phyloP scores from a whole-genome alignment of 257 asterid genomes.

The Plantago major region DNA sequence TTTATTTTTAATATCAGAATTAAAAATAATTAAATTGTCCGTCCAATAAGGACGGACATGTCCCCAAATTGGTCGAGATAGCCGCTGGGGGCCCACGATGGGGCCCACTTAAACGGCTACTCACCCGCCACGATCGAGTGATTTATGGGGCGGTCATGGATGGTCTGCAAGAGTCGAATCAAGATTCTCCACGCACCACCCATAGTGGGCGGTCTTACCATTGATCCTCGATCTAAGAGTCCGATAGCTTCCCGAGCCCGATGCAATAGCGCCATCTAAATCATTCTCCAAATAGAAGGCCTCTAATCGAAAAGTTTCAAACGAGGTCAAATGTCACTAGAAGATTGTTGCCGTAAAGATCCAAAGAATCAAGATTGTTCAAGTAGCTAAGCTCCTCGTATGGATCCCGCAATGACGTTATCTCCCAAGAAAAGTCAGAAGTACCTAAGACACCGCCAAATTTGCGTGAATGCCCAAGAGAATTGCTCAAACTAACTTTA shows the following conservation, averaged over 20 bases:
- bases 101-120: too few species aligned
- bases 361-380: slow-evolving; percentile 22
- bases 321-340: slow-evolving; percentile 29
- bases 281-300: slow-evolving; percentile 31
- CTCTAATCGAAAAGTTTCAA: slow-evolving; percentile 31
- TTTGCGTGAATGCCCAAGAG: slow-evolving; percentile 32
- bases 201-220: too few species aligned
- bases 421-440: slow-evolving; percentile 20
- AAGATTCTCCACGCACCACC: too few species aligned
- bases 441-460: slow-evolving; percentile 22
- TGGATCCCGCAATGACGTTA: slow-evolving; percentile 28
- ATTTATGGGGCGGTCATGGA: too few species aligned
- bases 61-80: too few species aligned
- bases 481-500: too few species aligned
- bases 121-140: too few species aligned
- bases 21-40: too few species aligned
- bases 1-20: too few species aligned
- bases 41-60: too few species aligned
- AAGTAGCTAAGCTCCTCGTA: slow-evolving; percentile 33
- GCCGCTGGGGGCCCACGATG: too few species aligned
- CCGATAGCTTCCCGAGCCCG: slow-evolving; percentile 26
- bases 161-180: too few species aligned
- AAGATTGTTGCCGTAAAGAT: slow-evolving; percentile 26
- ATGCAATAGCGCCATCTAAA: slow-evolving; percentile 28
- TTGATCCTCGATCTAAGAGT: slow-evolving; percentile 16